Percentiles rank a stretch among this genome's conserved stretches.
Conservation (phyloP, 2,329 filamentous ascomycete species). For the Alternaria alternata region DNA sequence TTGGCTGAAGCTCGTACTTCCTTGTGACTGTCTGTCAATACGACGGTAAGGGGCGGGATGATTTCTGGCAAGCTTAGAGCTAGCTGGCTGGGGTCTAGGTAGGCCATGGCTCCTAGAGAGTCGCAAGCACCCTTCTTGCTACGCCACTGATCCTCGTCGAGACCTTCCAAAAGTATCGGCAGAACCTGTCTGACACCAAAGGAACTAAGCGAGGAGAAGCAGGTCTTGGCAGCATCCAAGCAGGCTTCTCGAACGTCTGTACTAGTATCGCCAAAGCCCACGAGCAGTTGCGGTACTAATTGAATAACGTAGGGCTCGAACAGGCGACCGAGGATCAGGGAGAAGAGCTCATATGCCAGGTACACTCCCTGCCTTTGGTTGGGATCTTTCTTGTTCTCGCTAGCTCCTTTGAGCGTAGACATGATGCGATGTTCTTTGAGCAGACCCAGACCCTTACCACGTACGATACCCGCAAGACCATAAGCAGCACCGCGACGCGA, state of each 20-base stretch:
- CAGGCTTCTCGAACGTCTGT: slow-evolving; percentile 92
- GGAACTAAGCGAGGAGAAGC: slow-evolving; percentile 91
- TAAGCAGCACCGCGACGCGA: slow-evolving; percentile 92
- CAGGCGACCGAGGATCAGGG: slow-evolving; percentile 81
- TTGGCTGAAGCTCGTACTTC: slow-evolving; percentile 93
- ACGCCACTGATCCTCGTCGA: slow-evolving; percentile 96
- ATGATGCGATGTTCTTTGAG: slow-evolving; percentile 88
- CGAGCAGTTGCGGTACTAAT: slow-evolving; percentile 88
- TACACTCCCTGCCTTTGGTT: slow-evolving; percentile 89
- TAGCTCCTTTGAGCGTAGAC: slow-evolving; percentile 77
- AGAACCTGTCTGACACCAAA: slow-evolving; percentile 95
- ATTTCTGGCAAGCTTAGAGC: slow-evolving; percentile 93
- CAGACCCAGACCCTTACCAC: slow-evolving; percentile 83
- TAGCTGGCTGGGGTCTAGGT: slow-evolving; percentile 93
- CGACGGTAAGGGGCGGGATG: slow-evolving; percentile 91
- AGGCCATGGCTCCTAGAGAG: slow-evolving; percentile 96
- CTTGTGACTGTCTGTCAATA: slow-evolving; percentile 97
- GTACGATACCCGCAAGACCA: slow-evolving; percentile 87
- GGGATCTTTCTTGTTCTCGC: slow-evolving; percentile 94
- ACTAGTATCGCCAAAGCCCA: slow-evolving; percentile 87
- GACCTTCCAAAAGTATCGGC: slow-evolving; percentile 86
- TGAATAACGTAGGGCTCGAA: slow-evolving; percentile 98
- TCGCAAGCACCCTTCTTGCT: slow-evolving; percentile 99
- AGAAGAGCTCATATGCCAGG: slow-evolving; percentile 88
- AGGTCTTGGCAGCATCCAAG: slow-evolving; percentile 90